Evolutionary conservation across 208 protist genomes (phyloP).

Genomic region (Acanthamoeba comandoni): DNA sequence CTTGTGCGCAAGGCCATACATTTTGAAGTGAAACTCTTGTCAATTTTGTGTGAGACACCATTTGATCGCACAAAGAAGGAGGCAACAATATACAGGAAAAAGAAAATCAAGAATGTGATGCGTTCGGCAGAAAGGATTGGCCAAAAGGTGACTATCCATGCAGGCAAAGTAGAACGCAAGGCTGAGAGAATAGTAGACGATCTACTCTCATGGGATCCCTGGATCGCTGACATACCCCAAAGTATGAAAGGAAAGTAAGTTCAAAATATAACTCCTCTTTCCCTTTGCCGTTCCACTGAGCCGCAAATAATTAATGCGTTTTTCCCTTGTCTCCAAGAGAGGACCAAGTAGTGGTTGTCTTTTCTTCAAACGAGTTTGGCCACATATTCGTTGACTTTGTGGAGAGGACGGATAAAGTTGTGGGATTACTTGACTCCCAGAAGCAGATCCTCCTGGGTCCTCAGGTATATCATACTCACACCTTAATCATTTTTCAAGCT

Average conservation of each 20-base stretch:
- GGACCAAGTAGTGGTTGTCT: constrained; percentile 21
- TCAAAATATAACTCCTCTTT: no score
- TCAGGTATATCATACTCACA: not conserved
- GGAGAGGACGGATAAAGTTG: not conserved
- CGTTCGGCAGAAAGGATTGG: constrained; percentile 16
- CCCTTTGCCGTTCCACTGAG: not conserved
- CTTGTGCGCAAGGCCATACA: constrained; percentile 59
- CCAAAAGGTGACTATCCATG: constrained; percentile 47
- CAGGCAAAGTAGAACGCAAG: constrained; percentile 16
- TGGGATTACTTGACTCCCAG: not conserved
- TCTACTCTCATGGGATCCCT: constrained; percentile 55
- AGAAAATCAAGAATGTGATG: constrained; percentile 47
- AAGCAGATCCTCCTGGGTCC: not conserved
- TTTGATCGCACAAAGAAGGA: constrained; percentile 58
- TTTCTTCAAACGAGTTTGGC: constrained; percentile 49
- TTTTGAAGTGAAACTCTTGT: constrained; percentile 63
- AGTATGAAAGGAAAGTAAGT: constrained; percentile 62
- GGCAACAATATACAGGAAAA: constrained; percentile 45
- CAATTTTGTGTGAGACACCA: constrained; percentile 23
- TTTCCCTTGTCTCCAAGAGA: not conserved
- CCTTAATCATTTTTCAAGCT: not conserved
- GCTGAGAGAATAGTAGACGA: constrained; percentile 25
- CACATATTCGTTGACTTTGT: constrained; percentile 54
- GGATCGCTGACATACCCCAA: constrained; percentile 54
- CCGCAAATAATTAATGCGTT: not conserved